These are phyloP conservation scores for Phytopythium boreale DNA, from an alignment of 352 stramenopile species.

Conservation along the genomic window DNA sequence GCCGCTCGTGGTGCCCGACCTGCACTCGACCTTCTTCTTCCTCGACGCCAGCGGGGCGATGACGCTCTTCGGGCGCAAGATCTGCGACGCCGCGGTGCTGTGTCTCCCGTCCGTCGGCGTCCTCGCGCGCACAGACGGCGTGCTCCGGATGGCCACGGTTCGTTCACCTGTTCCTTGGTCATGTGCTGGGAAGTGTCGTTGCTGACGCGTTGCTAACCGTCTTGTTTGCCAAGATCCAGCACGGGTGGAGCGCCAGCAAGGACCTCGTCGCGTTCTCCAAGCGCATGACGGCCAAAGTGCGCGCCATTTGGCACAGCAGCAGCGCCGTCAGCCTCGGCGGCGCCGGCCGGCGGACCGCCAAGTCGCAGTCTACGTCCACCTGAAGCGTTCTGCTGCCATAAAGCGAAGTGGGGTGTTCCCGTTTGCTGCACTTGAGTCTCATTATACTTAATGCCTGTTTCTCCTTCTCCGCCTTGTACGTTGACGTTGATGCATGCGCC, in stretches of 20 bases:
- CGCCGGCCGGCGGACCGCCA: neutral
- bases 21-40: constrained; percentile 53
- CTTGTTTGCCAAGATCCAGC: neutral
- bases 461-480: no score
- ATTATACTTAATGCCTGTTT: no score
- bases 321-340: neutral
- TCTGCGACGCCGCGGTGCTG: constrained; percentile 29
- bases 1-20: constrained; percentile 14
- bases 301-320: neutral
- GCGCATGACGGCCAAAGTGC: neutral
- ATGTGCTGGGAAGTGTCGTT: no score
- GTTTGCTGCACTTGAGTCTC: no score
- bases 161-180: no score
- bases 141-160: neutral
- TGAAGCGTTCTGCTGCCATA: no score
- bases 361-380: neutral
- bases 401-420: no score
- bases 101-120: constrained; percentile 23
- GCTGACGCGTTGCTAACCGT: neutral
- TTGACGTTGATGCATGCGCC: no score
- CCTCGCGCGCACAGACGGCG: neutral
- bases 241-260: neutral
- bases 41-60: constrained; percentile 35
- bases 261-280: neutral
- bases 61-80: constrained; percentile 41